Base-by-base conservation (phyloP, 2,329 filamentous ascomycete genomes). In the Fusarium dlaminii region DNA sequence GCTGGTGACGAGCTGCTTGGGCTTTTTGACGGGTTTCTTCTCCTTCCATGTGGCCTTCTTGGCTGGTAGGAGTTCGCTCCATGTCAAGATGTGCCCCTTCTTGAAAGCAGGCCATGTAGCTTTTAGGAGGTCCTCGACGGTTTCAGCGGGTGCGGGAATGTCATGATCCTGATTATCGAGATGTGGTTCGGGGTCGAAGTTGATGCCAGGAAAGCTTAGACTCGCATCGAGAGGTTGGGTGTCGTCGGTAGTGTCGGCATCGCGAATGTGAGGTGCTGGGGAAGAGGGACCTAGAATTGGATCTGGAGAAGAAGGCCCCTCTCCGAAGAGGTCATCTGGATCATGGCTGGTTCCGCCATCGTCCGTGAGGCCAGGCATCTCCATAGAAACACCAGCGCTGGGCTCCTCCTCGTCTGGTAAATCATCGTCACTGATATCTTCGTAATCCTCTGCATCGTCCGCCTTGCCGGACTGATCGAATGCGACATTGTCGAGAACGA, bases 351-450 rank as follows among this genome's bases (percentile, higher is more conserved):
- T 88, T 55, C 87, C 88, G 49, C 87, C 87, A 76, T 92, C 90
- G 71, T 92, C 90, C 4, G 87, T 89, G 34, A 90, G 79, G 17
- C 85, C 86, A 2, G 88, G 88, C n/a, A 87, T 80, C 63, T 90
- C 86, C 52, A 83, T 80, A 20, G 84, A 86, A 22, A 80, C 78
- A 58, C 80, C 82, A 10, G 80, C 82, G 17, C 81, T 82, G 34
- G 82, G 83, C 63, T 91, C 89, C 73, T 96, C 94, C 72, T 96
- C 94, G 12, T 96, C 94, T 17, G 94, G 93, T 13, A 98, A 87
- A 72, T 98, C 95, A 80, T 97, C 95, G 80, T 98, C 96, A 74
- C 93, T 93, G 71, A 98, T 95, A 79, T 98, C 94, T 80, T 94
- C 94, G 77, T 88, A 99, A 80, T 99, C 96, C 71, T 96, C 85